Percentiles rank a stretch among this genome's conserved stretches.
These are phyloP conservation scores for Diaporthe nobilis DNA, from an alignment of 2,329 filamentous ascomycete genomes.

Conservation along the genomic window DNA sequence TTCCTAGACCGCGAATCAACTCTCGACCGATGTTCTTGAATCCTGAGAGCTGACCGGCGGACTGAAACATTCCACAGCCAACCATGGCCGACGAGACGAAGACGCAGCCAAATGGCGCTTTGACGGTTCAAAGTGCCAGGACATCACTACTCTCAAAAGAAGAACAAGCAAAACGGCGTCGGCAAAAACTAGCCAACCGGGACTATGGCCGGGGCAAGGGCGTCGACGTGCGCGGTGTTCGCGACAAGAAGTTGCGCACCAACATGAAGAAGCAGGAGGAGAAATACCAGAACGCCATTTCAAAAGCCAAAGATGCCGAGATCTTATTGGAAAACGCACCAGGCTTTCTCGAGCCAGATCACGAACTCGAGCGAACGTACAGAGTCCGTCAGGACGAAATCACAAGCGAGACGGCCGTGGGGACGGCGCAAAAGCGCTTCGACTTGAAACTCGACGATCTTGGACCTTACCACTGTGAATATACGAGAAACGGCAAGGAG, in stretches of 20 bases:
- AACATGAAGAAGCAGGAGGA: constrained; percentile 84
- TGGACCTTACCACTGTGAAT: constrained; percentile 91
- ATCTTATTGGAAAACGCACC: constrained; percentile 89
- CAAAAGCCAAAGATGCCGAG: constrained; percentile 94
- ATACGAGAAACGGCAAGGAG: constrained; percentile 89
- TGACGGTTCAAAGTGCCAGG: constrained; percentile 63
- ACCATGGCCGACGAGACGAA: constrained; percentile 52
- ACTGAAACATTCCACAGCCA: constrained; percentile 35
- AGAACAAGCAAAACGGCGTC: constrained; percentile 66
- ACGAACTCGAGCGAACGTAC: constrained; percentile 91
- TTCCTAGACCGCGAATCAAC: constrained; percentile 19
- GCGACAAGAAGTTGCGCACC: constrained; percentile 89
- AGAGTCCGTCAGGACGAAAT: constrained; percentile 94
- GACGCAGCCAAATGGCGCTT: constrained; percentile 66
- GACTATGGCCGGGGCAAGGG: constrained; percentile 87
- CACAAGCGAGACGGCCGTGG: constrained; percentile 78
- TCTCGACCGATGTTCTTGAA: not conserved
- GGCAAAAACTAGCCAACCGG: constrained; percentile 75
- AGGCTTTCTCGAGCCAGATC: constrained; percentile 91
- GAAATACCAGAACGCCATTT: constrained; percentile 84
- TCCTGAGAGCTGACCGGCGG: not conserved
- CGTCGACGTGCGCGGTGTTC: constrained; percentile 80
- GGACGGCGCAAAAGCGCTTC: constrained; percentile 93
- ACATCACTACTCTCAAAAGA: constrained; percentile 66
- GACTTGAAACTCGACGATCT: constrained; percentile 86